phyloP scores from a whole-genome alignment of 352 stramenopile species.

The Pilasporangium apinafurcum region DNA sequence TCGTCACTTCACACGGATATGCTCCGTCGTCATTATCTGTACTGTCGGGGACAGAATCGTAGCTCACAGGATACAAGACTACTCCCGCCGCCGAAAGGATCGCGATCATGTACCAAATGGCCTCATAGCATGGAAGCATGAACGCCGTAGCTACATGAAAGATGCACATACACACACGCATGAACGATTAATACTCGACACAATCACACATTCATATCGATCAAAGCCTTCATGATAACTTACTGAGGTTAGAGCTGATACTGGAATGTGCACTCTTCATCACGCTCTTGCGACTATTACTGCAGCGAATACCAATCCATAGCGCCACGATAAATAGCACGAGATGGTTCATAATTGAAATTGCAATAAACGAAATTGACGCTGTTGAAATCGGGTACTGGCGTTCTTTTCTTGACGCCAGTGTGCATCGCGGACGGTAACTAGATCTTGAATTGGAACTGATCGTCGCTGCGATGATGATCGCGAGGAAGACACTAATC shows the following conservation, averaged over 20 bases:
- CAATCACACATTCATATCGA: too few species aligned
- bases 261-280: slow-evolving; percentile 46
- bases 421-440: slow-evolving; percentile 34
- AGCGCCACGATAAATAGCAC: slow-evolving; percentile 64
- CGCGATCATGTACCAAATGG: slow-evolving; percentile 80
- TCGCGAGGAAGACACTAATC: slow-evolving; percentile 35
- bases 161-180: background rate
- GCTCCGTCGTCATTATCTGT: slow-evolving; percentile 11
- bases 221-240: too few species aligned
- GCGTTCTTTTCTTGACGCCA: slow-evolving; percentile 17
- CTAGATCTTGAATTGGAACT: slow-evolving; percentile 17
- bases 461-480: slow-evolving; percentile 25
- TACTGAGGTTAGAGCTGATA: slow-evolving; percentile 74
- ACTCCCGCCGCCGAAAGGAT: slow-evolving; percentile 42
- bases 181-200: background rate
- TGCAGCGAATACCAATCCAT: slow-evolving; percentile 69
- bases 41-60: slow-evolving; percentile 15
- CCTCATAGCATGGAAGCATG: slow-evolving; percentile 84
- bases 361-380: slow-evolving; percentile 35
- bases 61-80: slow-evolving; percentile 48
- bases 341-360: slow-evolving; percentile 59
- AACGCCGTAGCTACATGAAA: slow-evolving; percentile 30
- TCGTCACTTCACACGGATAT: slow-evolving; percentile 54
- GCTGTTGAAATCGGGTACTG: slow-evolving; percentile 27
- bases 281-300: slow-evolving; percentile 64